A percentile compares a stretch with the other conserved stretches of the same genome.
Conservation (phyloP, 352 stramenopile species). For the Plasmopara muralis region DNA sequence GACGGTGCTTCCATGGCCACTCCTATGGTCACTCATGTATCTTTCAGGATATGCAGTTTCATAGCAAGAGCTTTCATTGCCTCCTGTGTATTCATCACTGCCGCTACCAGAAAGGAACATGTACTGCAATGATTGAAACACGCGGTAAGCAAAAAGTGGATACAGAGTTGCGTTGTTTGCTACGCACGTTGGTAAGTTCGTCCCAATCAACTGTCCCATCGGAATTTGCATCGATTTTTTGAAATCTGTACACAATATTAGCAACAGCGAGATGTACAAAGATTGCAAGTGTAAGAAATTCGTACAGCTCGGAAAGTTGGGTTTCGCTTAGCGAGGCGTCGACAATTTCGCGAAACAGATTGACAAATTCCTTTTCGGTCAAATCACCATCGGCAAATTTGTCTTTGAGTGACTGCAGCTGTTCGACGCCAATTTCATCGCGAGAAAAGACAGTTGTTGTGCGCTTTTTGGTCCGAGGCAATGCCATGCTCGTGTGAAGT, state of each 20-base stretch:
- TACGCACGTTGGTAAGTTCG: constrained; percentile 77
- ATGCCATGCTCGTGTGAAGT: constrained; percentile 7
- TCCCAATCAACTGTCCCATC: constrained; percentile 86
- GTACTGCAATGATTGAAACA: constrained; percentile 31
- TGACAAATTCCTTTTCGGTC: constrained; percentile 82
- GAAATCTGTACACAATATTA: constrained; percentile 37
- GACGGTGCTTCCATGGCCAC: constrained; percentile 2
- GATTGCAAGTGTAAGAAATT: not conserved
- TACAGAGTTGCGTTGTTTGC: not conserved
- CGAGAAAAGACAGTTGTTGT: constrained; percentile 66
- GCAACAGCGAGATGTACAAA: not conserved
- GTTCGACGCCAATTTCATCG: constrained; percentile 74
- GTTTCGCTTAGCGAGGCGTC: constrained; percentile 68
- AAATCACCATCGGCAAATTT: constrained; percentile 79
- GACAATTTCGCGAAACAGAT: constrained; percentile 76
- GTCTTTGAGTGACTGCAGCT: constrained; percentile 78
- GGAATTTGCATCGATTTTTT: constrained; percentile 86
- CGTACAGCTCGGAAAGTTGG: constrained; percentile 77
- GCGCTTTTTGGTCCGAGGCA: constrained; percentile 30
- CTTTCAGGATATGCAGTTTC: constrained; percentile 58
- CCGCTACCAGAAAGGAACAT: constrained; percentile 80
- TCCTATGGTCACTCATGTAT: constrained; percentile 11
- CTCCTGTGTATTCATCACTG: constrained; percentile 49
- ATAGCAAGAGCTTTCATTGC: constrained; percentile 58
- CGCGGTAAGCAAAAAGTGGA: not conserved